Base-by-base conservation (phyloP, 2,329 filamentous ascomycete species). In the Fusarium zealandicum region DNA sequence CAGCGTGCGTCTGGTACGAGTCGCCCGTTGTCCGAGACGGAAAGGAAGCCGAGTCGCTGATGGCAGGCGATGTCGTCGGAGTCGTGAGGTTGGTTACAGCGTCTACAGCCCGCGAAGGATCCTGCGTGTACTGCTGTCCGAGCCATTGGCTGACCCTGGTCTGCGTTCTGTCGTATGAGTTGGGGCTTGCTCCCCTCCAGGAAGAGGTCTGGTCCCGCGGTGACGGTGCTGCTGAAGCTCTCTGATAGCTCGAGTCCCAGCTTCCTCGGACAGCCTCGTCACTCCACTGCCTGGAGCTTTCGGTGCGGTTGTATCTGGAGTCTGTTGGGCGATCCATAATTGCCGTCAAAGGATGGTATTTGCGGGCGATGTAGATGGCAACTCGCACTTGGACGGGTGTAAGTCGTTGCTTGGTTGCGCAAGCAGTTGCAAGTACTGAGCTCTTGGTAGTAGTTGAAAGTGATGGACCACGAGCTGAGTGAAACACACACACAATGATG, bases 231-330 rank as follows among this genome's bases (percentile, higher is more conserved):
- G 59, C 62, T 32, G 51, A 50, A n/a, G 65, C 57, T 27, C 49
- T 49, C n/a, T 65, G 62, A 36, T 63, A 59, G 36, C 52, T 62
- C 18, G 63, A 66, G 27, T 64, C 62, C 58, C 64, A 65, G 43
- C 65, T 69, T 4, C 66, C 66, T 8, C 63, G 62, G 33, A 68
- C 56, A 5, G 65, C 65, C 31, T 69, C 66, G 7, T 67, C 66
- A 20, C 66, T 69, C 66, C 66, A 69, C n/a, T 68, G 63, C 5
- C 65, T 51, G 12, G 65, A 68, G 48, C 57, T 59, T n/a, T 64
- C 65, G n/a, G 58, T 49, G 38, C 61, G 58, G 42, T 42, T 51
- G 18, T 48, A 49, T 32, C 27, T 45, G 32, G 54, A 54, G 33
- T 65, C 51, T 14, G 57, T 47, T 49, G 58, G 56, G 38, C 59